Base-by-base conservation (phyloP, 169 alveolate species). In the Eimeria sp. region DNA sequence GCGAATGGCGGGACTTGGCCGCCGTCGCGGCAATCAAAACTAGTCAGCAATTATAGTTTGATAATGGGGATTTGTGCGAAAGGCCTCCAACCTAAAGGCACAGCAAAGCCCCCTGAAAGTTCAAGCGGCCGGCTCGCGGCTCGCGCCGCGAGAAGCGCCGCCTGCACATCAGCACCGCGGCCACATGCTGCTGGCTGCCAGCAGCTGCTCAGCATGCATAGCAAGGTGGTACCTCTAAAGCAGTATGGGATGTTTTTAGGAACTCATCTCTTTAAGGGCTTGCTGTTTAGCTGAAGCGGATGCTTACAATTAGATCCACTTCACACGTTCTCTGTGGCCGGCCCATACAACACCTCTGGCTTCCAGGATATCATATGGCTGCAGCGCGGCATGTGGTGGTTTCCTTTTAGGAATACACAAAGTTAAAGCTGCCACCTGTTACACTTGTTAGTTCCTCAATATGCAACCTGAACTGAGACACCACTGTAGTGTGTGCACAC, bases 111-210 rank as follows among this genome's bases (percentile, higher is more conserved):
- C 49, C 94, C 54, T 72, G 94, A 87, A 87, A 63, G 83, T 87
- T 75, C 72, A 61, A 87, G 94, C 82, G 94, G 94, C 94, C 94
- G 72, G 92, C 94, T 87, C 45, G 94, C 94, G 72, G 92, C 94
- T 87, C 61, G 94, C 94, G 94, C 94, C 54, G 94, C 72, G 94
- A 87, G 94, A 87, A 87, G 94, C 94, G 94, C 94, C 94, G 94
- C 94, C 94, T 87, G 94, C 94, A 87, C 94, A 87, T 87, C 94
- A 87, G 94, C 94, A 87, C 94, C 94, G 94, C 72, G 75, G 92
- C 92, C 82, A 61, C 94, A 87, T 87, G 94, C 94, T 87, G 94
- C 94, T 87, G 94, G 94, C 94, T 87, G 94, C 94, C 63, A 75
- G 94, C 94, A 87, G 94, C 94, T 87, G 63, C 82, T 61, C 94